A percentile compares a stretch with the other conserved stretches of the same genome.
Evolutionary conservation across 2,329 filamentous ascomycete species (phyloP).

Genomic region (Aspergillus cejpii): DNA sequence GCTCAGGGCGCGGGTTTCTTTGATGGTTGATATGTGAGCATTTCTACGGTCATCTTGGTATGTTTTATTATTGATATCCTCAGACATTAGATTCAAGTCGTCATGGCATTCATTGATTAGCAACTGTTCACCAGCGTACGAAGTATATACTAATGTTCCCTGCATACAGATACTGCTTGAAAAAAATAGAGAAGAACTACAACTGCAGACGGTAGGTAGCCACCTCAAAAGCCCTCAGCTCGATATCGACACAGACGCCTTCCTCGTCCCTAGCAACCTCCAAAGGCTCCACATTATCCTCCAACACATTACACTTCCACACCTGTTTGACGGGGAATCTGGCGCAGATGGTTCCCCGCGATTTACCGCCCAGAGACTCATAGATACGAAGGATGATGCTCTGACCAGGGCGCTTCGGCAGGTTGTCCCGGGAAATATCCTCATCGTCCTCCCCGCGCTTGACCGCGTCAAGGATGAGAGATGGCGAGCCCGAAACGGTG

Average conservation of each 20-base stretch:
- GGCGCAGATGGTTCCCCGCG: conserved; percentile 63
- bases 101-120: too few relatives aligned
- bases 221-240: conserved; percentile 75
- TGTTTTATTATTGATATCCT: conserved; percentile 3
- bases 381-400: conserved; percentile 82
- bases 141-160: too few relatives aligned
- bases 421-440: conserved; percentile 54
- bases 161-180: too few relatives aligned
- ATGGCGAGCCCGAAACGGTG: conserved; percentile 57
- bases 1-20: background rate
- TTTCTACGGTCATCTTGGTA: background rate
- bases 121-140: too few relatives aligned
- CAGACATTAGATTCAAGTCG: background rate
- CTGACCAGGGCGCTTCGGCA: conserved; percentile 61
- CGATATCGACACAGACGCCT: conserved; percentile 50
- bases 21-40: background rate
- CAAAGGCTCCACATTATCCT: conserved; percentile 72
- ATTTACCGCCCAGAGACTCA: conserved; percentile 77
- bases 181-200: conserved; percentile 20
- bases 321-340: conserved; percentile 66
- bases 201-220: conserved; percentile 66
- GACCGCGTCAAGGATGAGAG: conserved; percentile 76
- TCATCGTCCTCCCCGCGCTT: conserved; percentile 90
- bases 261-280: conserved; percentile 39
- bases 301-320: conserved; percentile 77